Conservation (phyloP, 2,329 filamentous ascomycete species). For the Paraphaeosphaeria sporulosa region DNA sequence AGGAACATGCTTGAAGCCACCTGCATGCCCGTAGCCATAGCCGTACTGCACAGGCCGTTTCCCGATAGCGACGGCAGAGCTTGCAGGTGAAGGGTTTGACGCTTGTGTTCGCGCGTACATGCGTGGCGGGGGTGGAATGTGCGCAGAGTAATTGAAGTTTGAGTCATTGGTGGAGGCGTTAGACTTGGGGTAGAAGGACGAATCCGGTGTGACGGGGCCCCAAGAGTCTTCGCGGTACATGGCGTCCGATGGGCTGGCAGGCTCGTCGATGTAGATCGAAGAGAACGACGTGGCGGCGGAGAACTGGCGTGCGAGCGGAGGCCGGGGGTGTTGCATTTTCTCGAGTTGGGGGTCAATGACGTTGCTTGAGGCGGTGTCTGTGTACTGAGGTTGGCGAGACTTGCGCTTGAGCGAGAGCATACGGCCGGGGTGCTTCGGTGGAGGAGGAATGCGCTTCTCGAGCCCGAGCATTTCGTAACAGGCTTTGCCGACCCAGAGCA, state of each 20-base stretch:
- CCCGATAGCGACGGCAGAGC: slow-evolving; percentile 19
- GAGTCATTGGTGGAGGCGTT: slow-evolving; percentile 19
- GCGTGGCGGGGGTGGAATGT: slow-evolving; percentile 23
- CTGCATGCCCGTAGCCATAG: slow-evolving; percentile 22
- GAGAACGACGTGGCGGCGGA: slow-evolving; percentile 44
- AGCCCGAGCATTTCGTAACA: slow-evolving; percentile 45
- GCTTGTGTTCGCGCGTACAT: slow-evolving; percentile 17
- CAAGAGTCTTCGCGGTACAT: slow-evolving; percentile 30
- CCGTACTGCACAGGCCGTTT: slow-evolving; percentile 32
- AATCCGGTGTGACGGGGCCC: slow-evolving; percentile 27
- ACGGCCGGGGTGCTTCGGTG: slow-evolving; percentile 39
- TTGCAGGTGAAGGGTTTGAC: slow-evolving; percentile 4
- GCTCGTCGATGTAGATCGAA: slow-evolving; percentile 41
- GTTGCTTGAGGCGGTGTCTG: slow-evolving; percentile 33
- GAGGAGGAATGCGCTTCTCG: slow-evolving; percentile 33
- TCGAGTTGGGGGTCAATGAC: slow-evolving; percentile 41
- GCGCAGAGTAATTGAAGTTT: slow-evolving; percentile 16
- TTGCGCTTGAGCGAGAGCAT: slow-evolving; percentile 33
- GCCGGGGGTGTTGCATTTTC: slow-evolving; percentile 48
- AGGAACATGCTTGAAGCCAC: slow-evolving; percentile 18
- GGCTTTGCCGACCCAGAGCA: slow-evolving; percentile 50
- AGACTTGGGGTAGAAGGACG: slow-evolving; percentile 28
- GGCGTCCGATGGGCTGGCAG: slow-evolving; percentile 27
- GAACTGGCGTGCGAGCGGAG: slow-evolving; percentile 28
- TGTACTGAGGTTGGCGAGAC: slow-evolving; percentile 8